A percentile compares a stretch with the other conserved stretches of the same genome.
Conservation (phyloP, 2,329 filamentous ascomycete species). For the Neocucurbitaria cava region DNA sequence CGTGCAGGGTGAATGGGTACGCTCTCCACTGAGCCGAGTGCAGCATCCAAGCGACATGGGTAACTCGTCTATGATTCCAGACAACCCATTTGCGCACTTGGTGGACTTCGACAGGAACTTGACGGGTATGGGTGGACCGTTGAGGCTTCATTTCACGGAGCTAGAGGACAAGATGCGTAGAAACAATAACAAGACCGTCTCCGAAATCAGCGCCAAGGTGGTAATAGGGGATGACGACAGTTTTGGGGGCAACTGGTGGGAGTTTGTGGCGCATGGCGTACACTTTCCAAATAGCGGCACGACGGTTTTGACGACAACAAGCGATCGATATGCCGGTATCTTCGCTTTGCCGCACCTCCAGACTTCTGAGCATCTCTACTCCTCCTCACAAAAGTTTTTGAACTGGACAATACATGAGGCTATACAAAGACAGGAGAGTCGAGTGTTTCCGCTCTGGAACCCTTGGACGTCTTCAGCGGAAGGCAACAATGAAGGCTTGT, state of each 20-base stretch:
- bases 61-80: slow-evolving; percentile 65
- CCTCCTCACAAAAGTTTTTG: slow-evolving; percentile 62
- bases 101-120: slow-evolving; percentile 79
- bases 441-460: slow-evolving; percentile 61
- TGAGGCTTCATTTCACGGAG: slow-evolving; percentile 73
- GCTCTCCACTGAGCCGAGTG: slow-evolving; percentile 58
- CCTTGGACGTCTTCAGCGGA: slow-evolving; percentile 79
- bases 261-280: slow-evolving; percentile 80
- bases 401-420: slow-evolving; percentile 74
- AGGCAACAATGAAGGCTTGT: slow-evolving; percentile 61
- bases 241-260: slow-evolving; percentile 73
- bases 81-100: slow-evolving; percentile 68
- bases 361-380: slow-evolving; percentile 62
- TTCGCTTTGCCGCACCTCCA: slow-evolving; percentile 87
- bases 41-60: slow-evolving; percentile 56
- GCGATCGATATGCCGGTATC: slow-evolving; percentile 85
- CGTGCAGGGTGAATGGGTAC: slow-evolving; percentile 77
- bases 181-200: slow-evolving; percentile 56
- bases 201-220: slow-evolving; percentile 73
- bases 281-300: slow-evolving; percentile 85
- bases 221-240: slow-evolving; percentile 75
- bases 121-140: slow-evolving; percentile 70
- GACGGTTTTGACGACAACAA: slow-evolving; percentile 84
- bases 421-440: slow-evolving; percentile 69
- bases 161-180: slow-evolving; percentile 47